These are phyloP conservation scores for Picochlorum sp. DNA, from an alignment of 139 green algal genomes.

Conservation along the genomic window DNA sequence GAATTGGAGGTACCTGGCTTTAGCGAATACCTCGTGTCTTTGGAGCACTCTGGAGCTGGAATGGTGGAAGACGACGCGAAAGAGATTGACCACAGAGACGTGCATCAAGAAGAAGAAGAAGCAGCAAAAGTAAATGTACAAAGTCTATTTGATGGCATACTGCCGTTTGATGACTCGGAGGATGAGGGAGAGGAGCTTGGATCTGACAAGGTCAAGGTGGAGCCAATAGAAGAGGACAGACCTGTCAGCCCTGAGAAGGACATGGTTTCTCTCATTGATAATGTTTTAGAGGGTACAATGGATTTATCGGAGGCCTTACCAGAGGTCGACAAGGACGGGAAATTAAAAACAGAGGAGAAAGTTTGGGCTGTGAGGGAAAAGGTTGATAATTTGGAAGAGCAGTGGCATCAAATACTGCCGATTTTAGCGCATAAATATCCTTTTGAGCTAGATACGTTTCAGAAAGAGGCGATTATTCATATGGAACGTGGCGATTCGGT, in stretches of 20 bases:
- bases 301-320: not conserved
- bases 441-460: constrained; percentile 81
- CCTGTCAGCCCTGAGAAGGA: no score
- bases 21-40: not conserved
- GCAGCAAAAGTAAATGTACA: not conserved
- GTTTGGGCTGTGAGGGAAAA: constrained; percentile 17
- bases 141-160: not conserved
- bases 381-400: constrained; percentile 25
- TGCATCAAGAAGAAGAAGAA: not conserved
- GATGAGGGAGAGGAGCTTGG: constrained; percentile 1
- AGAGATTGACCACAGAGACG: not conserved
- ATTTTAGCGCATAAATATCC: constrained; percentile 30
- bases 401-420: constrained; percentile 16
- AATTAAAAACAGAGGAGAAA: not conserved
- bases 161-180: not conserved
- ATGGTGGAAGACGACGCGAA: constrained; percentile 2
- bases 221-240: no score
- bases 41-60: constrained; percentile 9
- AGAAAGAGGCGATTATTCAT: constrained; percentile 78
- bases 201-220: not conserved
- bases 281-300: no score
- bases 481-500: constrained; percentile 66
- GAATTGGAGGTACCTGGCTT: constrained; percentile 45
- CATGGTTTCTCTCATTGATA: no score
- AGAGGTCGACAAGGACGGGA: not conserved